A percentile compares a stretch with the other conserved stretches of the same genome.
These are phyloP conservation scores for Gnetum montanum DNA, from an alignment of 75 land plant species.

Conservation along the genomic window DNA sequence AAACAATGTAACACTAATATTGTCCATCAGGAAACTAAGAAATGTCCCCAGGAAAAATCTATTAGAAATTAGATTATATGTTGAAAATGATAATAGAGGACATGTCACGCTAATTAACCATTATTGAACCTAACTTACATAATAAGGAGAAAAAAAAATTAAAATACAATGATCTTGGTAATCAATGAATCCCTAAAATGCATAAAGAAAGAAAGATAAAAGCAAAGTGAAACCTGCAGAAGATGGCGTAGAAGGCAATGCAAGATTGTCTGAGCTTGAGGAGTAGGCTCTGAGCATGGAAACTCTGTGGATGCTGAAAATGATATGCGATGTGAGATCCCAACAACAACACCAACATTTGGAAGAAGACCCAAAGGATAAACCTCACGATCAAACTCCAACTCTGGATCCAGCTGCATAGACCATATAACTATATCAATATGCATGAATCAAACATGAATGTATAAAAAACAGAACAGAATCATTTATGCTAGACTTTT, in stretches of 20 bases:
- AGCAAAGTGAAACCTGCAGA: conserved; percentile 73
- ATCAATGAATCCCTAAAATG: not conserved
- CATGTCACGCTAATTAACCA: not conserved
- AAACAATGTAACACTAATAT: not conserved
- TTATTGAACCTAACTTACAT: not conserved
- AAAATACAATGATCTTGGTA: not conserved
- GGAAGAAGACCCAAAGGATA: conserved; percentile 95
- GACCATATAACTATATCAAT: no score
- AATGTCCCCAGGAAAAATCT: not conserved
- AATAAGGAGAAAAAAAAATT: not conserved
- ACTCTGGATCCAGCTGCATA: conserved; percentile 92
- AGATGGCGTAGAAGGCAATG: conserved; percentile 94
- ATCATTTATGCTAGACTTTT: no score
- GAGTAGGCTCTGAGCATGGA: conserved; percentile 97
- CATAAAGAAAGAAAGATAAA: not conserved
- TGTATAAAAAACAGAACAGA: no score
- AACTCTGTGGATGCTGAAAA: conserved; percentile 84
- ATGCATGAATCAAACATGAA: no score
- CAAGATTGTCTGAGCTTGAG: conserved; percentile 96
- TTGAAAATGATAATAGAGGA: not conserved
- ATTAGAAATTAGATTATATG: not conserved
- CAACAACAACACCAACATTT: conserved; percentile 91
- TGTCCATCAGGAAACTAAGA: not conserved
- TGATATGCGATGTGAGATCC: conserved; percentile 89
- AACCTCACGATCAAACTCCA: conserved; percentile 96